Evolutionary conservation across 805 yeast species (phyloP).

Genomic region (Teunomyces lycoperdinae): DNA sequence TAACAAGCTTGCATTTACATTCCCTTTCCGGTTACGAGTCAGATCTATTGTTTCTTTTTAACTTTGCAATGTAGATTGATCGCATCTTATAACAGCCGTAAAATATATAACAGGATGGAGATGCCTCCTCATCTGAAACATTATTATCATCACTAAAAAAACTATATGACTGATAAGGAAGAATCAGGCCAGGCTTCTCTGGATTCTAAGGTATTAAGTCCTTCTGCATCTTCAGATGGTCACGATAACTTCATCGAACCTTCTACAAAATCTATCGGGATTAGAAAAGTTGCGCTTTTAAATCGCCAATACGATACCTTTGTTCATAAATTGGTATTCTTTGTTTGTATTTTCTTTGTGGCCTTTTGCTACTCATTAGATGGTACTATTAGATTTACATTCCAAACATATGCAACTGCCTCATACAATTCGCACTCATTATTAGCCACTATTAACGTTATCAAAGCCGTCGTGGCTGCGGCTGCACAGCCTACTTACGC

Average conservation of each 20-base stretch:
- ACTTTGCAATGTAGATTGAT: neutral
- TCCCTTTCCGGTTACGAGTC: neutral
- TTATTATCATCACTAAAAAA: neutral
- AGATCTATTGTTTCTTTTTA: neutral
- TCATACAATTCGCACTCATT: slow-evolving; percentile 55
- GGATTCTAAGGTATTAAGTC: neutral
- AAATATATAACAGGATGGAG: too few relatives aligned
- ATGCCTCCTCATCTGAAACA: too few relatives aligned
- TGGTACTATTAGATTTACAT: slow-evolving; percentile 45
- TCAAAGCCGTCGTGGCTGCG: slow-evolving; percentile 59
- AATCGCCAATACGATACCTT: slow-evolving; percentile 44
- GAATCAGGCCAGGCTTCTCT: neutral
- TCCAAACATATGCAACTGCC: slow-evolving; percentile 54
- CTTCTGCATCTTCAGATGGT: neutral
- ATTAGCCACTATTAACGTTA: slow-evolving; percentile 56
- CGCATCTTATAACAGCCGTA: neutral
- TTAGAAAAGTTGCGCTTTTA: slow-evolving; percentile 54
- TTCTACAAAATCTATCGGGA: slow-evolving; percentile 44
- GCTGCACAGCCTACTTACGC: slow-evolving; percentile 67
- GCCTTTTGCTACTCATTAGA: slow-evolving; percentile 63
- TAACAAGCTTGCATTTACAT: neutral
- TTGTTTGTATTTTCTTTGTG: slow-evolving; percentile 49
- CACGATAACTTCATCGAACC: slow-evolving; percentile 3
- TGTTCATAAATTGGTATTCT: slow-evolving; percentile 39
- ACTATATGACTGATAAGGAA: neutral